Percentiles rank a stretch among this genome's conserved stretches.
Evolutionary conservation across 2,329 filamentous ascomycete species (phyloP).

Genomic region (Stenocarpella maydis): DNA sequence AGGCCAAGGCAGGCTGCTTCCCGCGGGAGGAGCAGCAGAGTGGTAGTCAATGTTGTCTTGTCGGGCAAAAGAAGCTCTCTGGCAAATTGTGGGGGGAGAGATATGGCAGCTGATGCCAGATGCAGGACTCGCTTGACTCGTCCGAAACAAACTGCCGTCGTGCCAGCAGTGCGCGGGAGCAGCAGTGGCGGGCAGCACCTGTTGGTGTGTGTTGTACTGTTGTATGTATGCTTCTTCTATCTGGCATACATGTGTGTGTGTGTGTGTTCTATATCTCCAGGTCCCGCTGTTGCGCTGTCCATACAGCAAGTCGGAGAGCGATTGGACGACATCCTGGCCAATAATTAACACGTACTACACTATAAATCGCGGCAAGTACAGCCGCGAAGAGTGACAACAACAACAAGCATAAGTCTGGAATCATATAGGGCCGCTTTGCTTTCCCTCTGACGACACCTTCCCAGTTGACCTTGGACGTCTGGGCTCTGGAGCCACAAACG

Average conservation of each 20-base stretch:
- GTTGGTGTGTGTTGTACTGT: not conserved
- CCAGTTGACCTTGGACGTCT: conserved; percentile 22
- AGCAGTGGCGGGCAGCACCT: not conserved
- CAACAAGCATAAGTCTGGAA: not conserved
- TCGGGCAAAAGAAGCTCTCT: conserved; percentile 18
- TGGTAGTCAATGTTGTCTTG: too few species aligned
- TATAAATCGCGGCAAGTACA: too few species aligned
- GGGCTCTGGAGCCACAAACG: conserved; percentile 22
- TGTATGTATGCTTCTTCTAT: not conserved
- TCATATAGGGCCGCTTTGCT: not conserved
- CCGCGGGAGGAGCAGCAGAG: not conserved
- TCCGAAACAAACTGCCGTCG: conserved; percentile 17
- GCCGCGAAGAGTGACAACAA: not conserved
- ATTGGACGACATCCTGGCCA: conserved; percentile 8
- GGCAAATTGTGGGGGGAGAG: conserved; percentile 14
- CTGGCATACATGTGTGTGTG: too few species aligned
- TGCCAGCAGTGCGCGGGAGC: conserved; percentile 8
- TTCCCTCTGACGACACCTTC: conserved; percentile 26
- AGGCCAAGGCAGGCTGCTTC: not conserved
- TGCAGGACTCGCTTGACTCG: conserved; percentile 27
- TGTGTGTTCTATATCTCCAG: not conserved
- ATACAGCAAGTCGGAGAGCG: not conserved
- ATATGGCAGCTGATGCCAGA: conserved; percentile 9
- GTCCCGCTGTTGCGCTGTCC: not conserved
- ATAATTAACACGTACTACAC: too few species aligned